Evolutionary conservation across 148 eudicot species (phyloP), one percentile per base, ranked within the genome.

Genomic region (Limonium bicolor): DNA sequence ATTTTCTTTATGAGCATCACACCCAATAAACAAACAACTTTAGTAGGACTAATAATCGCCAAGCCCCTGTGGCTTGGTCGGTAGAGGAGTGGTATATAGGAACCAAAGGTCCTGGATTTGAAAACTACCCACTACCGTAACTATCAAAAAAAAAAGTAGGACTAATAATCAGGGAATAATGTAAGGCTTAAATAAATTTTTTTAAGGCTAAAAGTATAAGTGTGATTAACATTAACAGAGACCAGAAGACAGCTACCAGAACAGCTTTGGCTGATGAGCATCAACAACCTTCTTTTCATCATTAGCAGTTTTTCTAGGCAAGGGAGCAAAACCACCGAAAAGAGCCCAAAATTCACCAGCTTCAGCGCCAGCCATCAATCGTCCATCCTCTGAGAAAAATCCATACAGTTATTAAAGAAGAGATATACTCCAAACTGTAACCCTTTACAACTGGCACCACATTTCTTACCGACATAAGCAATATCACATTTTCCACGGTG

Each of bases 321-420:
- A 69, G 15, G 99, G 99, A 49, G 99, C 99, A 84, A 84, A 90
- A 26, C 99, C 99, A 59, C 99, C 99, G 71, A 90, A 90, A 39
- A 90, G 75, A 5, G 80, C 94, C 99, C 99, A 90, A 56, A 90
- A 90, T 65, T 90, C 99, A 55, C 99, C 99, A 51, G 86, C 70
- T 37, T 84, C 99, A 54, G 88, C 76, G 69, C 84, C 95, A 55
- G 95, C 92, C 95, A 90, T 78, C 66, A 90, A 43, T 50, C 58
- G 80, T 44, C 99, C 99, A 64, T 90, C 99, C 79, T 90, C 99
- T 90, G 57, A 41, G 64, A 7, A 27, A 10, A 46, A 21, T 19
- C 15, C 49, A 36, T 2, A 59, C 36, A 16, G n/a, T 32, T 20
- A 18, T 41, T 14, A 48, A 43, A 27, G 6, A 17, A 15, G n/a